Base-by-base conservation (phyloP, 2,329 filamentous ascomycete species). In the Orbilia blumenaviensis region DNA sequence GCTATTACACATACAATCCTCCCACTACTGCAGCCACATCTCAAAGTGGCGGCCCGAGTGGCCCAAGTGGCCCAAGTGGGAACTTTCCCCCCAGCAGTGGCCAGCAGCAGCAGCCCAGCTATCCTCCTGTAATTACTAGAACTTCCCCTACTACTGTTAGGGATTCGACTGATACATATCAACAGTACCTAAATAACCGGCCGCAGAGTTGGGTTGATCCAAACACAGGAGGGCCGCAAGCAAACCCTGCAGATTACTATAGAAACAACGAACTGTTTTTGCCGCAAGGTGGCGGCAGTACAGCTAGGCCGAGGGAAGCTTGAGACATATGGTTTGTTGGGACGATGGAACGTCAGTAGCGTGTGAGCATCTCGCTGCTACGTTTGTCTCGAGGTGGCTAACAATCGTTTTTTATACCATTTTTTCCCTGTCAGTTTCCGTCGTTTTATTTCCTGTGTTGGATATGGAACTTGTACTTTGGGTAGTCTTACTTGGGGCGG, bases 221-320 rank as follows among this genome's bases (percentile, higher is more conserved):
- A 34, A 77, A 67, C 71, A 56, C 44, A 12, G 73, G 64, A 41
- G 71, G 50, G 5, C 64, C 74, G 18, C 54, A 67, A 41, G 74
- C 41, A 12, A 73, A 74, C n/a, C 78, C 78, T 34, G 78, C 79
- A 21, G 78, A 79, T 48, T 80, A 79, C 66, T 80, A 80, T 41
- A 77, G 77, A 41, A 78, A 75, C 25, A 79, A 77, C 34, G 79
- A 80, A 23, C 61, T 80, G 67, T 80, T 80, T 41, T 68, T 80
- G 42, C 79, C 79, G 18, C 74, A 78, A 18, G 78, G 79, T 48
- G 78, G 68, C 25, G 68, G 78, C 32, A 76, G 61, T 5, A 54
- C 42, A 14, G 18, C 67, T 12, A 60, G 54, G 34, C 50, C 69
- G 54, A 66, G 69, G 21, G 69, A 74, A 25, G 69, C 69, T 50